A percentile compares a stretch with the other conserved stretches of the same genome.
These are phyloP conservation scores for Aspergillus japonicus DNA, from an alignment of 2,329 filamentous ascomycete species.

Conservation along the genomic window DNA sequence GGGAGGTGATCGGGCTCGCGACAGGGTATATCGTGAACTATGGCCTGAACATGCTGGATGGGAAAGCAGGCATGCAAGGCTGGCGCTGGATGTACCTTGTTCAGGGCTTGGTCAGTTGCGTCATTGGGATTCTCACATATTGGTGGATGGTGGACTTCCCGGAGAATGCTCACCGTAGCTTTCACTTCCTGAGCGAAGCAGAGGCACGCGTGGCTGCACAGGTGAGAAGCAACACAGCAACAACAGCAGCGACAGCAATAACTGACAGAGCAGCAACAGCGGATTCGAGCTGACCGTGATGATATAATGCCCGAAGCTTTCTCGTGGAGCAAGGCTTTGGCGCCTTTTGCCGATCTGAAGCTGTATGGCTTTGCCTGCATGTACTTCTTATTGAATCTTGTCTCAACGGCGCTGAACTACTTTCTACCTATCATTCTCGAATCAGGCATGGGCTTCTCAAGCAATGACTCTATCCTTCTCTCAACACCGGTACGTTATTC, in stretches of 20 bases:
- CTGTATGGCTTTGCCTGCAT: constrained; percentile 64
- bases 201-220: constrained; percentile 57
- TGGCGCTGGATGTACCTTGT: constrained; percentile 72
- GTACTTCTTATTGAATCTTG: constrained; percentile 67
- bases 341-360: constrained; percentile 60
- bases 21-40: constrained; percentile 68
- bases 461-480: constrained; percentile 58
- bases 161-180: constrained; percentile 57
- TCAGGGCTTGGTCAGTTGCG: constrained; percentile 60
- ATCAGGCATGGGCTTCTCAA: constrained; percentile 55
- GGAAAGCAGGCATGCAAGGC: constrained; percentile 55
- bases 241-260: no score
- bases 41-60: constrained; percentile 64
- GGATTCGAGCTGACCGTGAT: constrained; percentile 61
- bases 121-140: constrained; percentile 61
- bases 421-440: constrained; percentile 63
- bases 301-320: constrained; percentile 60
- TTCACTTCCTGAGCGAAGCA: constrained; percentile 56
- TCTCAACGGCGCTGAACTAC: constrained; percentile 64
- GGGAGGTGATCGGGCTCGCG: constrained; percentile 64
- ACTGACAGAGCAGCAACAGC: constrained; percentile 18
- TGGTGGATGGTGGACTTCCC: constrained; percentile 73
- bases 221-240: no score
- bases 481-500: constrained; percentile 52
- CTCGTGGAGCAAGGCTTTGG: constrained; percentile 54